These are phyloP conservation scores for Phytophthora pistaciae DNA, from an alignment of 352 stramenopile genomes.

Conservation along the genomic window DNA sequence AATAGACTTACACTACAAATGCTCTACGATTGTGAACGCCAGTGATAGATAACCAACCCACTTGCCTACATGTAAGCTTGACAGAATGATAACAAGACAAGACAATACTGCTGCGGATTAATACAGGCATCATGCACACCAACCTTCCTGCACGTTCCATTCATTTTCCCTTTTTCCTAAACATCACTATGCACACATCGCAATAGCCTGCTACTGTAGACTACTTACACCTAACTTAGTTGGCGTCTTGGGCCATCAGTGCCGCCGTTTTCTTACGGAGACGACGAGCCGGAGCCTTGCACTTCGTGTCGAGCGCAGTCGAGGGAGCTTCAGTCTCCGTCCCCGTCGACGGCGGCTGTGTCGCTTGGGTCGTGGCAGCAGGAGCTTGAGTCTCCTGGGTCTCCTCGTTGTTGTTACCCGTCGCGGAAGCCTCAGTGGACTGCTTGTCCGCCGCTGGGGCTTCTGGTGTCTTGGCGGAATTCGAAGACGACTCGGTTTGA, in stretches of 20 bases:
- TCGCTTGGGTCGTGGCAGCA: not conserved
- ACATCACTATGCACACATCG: not conserved
- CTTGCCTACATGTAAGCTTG: too few relatives aligned
- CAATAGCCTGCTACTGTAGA: not conserved
- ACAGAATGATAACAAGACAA: too few relatives aligned
- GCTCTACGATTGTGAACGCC: too few relatives aligned
- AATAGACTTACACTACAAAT: not conserved
- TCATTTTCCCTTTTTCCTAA: not conserved
- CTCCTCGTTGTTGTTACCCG: not conserved
- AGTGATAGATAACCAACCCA: too few relatives aligned
- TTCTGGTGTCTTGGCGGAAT: not conserved
- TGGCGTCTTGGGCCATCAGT: not conserved
- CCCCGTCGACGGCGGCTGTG: not conserved
- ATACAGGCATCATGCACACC: too few relatives aligned
- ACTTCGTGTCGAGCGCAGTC: not conserved
- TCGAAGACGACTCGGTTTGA: not conserved
- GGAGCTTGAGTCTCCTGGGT: not conserved
- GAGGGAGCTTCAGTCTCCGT: slow-evolving; percentile 1
- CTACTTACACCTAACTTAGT: too few relatives aligned
- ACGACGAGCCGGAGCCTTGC: slow-evolving; percentile 9
- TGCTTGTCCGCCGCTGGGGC: slow-evolving; percentile 7
- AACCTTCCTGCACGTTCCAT: not conserved
- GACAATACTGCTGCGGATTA: too few relatives aligned
- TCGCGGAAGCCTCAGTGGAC: slow-evolving; percentile 5
- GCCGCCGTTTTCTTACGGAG: slow-evolving; percentile 5